Conservation (phyloP, 495 filamentous ascomycete genomes). For the Xylaria nigripes region DNA sequence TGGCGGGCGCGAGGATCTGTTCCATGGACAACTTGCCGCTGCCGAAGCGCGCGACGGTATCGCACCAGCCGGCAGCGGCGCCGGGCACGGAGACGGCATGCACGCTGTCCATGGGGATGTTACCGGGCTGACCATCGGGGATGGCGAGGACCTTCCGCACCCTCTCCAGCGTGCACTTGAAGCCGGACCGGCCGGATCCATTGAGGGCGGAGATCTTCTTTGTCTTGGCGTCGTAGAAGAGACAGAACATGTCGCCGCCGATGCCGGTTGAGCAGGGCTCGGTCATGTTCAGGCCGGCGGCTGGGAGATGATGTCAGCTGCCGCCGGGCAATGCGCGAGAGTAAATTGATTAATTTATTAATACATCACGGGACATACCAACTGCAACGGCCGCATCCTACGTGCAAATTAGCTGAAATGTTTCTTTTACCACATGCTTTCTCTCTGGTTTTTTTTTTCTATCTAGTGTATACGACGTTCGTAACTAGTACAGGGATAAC, state of each 20-base stretch:
- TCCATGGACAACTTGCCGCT: slow-evolving; percentile 73
- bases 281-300: slow-evolving; percentile 85
- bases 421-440: background rate
- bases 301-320: no score
- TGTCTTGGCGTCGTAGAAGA: slow-evolving; percentile 80
- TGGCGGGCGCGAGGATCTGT: slow-evolving; percentile 75
- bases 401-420: background rate
- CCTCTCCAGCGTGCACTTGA: slow-evolving; percentile 57
- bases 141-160: slow-evolving; percentile 63
- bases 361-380: slow-evolving; percentile 34
- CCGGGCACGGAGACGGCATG: slow-evolving; percentile 83
- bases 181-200: slow-evolving; percentile 76
- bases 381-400: slow-evolving; percentile 93
- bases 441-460: background rate
- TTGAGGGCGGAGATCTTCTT: slow-evolving; percentile 79
- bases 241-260: slow-evolving; percentile 95
- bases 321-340: background rate
- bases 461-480: background rate
- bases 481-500: no score
- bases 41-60: slow-evolving; percentile 84
- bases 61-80: slow-evolving; percentile 89
- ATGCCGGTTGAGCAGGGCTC: slow-evolving; percentile 94
- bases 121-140: slow-evolving; percentile 48
- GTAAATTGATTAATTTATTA: no score
- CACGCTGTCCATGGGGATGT: slow-evolving; percentile 67